Evolutionary conservation across 163 green algal species (phyloP).

Genomic region (Scenedesmus sp.): DNA sequence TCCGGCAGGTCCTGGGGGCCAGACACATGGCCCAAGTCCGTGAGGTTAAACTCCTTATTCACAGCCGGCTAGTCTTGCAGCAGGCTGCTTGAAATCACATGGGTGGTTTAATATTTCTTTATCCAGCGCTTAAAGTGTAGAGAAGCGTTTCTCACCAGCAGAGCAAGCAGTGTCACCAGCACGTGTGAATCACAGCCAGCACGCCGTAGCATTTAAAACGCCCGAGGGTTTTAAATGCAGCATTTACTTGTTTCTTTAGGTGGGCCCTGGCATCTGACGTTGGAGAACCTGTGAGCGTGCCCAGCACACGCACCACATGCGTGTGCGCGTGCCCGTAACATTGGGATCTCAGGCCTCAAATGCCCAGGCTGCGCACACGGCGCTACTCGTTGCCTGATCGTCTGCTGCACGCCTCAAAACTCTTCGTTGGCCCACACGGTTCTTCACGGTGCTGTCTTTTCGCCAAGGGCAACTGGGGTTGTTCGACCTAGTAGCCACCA

Average conservation of each 20-base stretch:
- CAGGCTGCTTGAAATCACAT: no score
- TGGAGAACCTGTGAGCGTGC: not conserved
- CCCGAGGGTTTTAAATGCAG: no score
- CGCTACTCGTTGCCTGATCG: not conserved
- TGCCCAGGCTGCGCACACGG: not conserved
- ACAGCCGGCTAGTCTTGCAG: no score
- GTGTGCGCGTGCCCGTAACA: not conserved
- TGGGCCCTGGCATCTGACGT: not conserved
- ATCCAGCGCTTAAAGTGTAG: no score
- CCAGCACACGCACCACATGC: not conserved
- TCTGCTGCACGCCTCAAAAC: not conserved
- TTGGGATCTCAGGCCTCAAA: not conserved
- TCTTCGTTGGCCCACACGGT: no score
- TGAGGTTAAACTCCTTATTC: no score
- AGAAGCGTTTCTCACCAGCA: not conserved
- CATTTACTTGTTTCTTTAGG: no score
- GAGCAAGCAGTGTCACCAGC: not conserved
- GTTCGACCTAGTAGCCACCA: no score
- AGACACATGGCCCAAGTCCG: no score
- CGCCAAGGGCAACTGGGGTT: no score
- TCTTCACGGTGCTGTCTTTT: not conserved
- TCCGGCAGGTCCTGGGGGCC: no score
- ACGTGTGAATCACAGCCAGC: not conserved
- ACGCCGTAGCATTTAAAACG: not conserved
- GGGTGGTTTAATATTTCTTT: no score